These are phyloP conservation scores for Saprolegnia diclina DNA, from an alignment of 352 stramenopile species.

Conservation along the genomic window DNA sequence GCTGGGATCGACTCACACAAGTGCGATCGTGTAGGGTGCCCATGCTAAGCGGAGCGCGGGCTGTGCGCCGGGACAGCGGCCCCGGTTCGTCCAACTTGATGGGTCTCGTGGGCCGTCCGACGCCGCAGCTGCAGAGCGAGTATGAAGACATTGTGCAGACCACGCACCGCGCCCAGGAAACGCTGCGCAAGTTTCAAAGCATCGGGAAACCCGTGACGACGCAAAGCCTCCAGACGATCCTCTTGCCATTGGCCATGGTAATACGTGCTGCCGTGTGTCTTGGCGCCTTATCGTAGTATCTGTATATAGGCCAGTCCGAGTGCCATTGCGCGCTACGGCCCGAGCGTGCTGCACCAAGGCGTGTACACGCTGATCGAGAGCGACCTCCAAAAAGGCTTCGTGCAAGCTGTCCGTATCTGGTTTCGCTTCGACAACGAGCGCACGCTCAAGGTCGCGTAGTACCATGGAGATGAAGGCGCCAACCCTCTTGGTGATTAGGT, in stretches of 20 bases:
- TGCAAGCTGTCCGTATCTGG: conserved; percentile 66
- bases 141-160: conserved; percentile 68
- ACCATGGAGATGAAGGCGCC: too few relatives aligned
- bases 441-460: conserved; percentile 40
- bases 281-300: too few relatives aligned
- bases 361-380: conserved; percentile 50
- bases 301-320: conserved; percentile 37
- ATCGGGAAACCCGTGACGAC: conserved; percentile 56
- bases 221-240: conserved; percentile 59
- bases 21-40: conserved; percentile 31
- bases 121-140: conserved; percentile 28
- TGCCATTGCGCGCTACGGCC: conserved; percentile 56
- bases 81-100: neutral
- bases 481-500: conserved; percentile 31
- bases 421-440: conserved; percentile 79
- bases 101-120: conserved; percentile 2
- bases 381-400: conserved; percentile 49
- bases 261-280: neutral
- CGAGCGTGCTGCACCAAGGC: conserved; percentile 51
- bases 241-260: conserved; percentile 48
- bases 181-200: conserved; percentile 56
- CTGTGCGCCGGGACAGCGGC: conserved; percentile 37
- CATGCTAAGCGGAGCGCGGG: conserved; percentile 4
- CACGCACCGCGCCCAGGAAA: conserved; percentile 53
- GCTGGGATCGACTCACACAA: conserved; percentile 50